Conservation (phyloP, 2,329 filamentous ascomycete species). For the Colletotrichum australisinense region DNA sequence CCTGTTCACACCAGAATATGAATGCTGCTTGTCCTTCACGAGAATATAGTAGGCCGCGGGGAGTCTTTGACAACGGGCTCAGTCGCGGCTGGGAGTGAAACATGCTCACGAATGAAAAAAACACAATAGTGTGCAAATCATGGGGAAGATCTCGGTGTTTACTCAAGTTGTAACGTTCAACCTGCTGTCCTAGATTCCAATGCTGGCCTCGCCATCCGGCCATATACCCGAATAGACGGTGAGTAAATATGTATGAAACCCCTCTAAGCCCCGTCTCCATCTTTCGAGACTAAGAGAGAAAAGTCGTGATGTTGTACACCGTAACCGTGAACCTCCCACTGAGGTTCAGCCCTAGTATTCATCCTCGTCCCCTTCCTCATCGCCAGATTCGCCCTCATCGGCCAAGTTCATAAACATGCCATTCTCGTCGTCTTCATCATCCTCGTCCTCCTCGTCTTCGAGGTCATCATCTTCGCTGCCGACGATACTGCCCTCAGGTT, state of each 20-base stretch:
- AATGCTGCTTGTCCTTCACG: too few relatives aligned
- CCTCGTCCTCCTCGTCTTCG: slow-evolving; percentile 37
- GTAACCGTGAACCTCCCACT: too few relatives aligned
- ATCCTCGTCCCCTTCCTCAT: slow-evolving; percentile 10
- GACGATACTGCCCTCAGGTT: slow-evolving; percentile 38
- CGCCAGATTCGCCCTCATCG: slow-evolving; percentile 39
- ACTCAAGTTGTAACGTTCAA: not conserved
- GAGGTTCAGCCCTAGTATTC: slow-evolving; percentile 8
- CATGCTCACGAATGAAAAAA: not conserved
- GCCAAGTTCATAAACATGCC: slow-evolving; percentile 48
- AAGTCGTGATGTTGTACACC: not conserved
- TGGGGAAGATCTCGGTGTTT: not conserved
- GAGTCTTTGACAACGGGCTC: too few relatives aligned
- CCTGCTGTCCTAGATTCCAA: not conserved
- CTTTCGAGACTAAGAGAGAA: not conserved
- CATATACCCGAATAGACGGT: not conserved
- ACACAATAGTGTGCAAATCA: rapidly evolving
- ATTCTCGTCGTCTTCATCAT: slow-evolving; percentile 35
- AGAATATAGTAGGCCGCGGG: too few relatives aligned
- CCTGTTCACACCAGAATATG: too few relatives aligned
- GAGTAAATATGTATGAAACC: not conserved
- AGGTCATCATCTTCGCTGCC: slow-evolving; percentile 35
- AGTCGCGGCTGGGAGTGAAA: too few relatives aligned
- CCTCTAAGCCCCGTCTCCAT: not conserved
- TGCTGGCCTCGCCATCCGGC: not conserved